Percentiles rank a stretch among this genome's conserved stretches.
phyloP scores from a whole-genome alignment of 2,329 filamentous ascomycete genomes.

The Aspergillus awamori region DNA sequence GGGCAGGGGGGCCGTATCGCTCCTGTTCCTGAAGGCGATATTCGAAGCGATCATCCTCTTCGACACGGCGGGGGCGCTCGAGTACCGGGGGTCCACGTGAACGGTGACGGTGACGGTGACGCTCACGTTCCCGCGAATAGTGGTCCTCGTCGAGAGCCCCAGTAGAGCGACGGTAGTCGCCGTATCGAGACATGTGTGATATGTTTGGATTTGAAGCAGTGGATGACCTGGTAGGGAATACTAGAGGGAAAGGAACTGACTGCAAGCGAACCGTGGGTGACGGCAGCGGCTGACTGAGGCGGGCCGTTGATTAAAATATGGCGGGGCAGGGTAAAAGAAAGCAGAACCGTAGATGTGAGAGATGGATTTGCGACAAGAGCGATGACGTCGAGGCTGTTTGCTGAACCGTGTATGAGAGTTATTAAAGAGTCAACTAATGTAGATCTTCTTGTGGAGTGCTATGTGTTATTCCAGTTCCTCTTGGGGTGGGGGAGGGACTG shows the following conservation, averaged over 20 bases:
- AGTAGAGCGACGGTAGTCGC: conserved; percentile 41
- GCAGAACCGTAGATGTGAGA: not conserved
- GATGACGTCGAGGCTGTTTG: conserved; percentile 1
- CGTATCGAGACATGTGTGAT: conserved; percentile 40
- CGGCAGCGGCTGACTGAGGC: conserved; percentile 38
- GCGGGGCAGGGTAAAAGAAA: conserved; percentile 20
- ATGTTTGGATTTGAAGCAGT: not conserved
- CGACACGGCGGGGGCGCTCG: conserved; percentile 39
- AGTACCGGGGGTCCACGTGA: conserved; percentile 39
- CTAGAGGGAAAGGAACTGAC: conserved; percentile 12
- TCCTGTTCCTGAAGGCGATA: conserved; percentile 46
- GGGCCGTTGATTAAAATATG: conserved; percentile 25
- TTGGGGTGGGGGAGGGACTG: not conserved
- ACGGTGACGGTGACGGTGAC: conserved; percentile 41
- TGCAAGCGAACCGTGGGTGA: conserved; percentile 39
- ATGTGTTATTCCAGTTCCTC: not conserved
- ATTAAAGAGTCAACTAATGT: too few species aligned
- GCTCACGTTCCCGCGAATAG: conserved; percentile 49
- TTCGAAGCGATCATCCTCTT: conserved; percentile 45
- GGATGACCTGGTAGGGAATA: conserved; percentile 17
- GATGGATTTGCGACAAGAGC: not conserved
- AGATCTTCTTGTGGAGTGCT: too few species aligned
- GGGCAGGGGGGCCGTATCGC: conserved; percentile 47
- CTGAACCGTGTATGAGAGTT: not conserved
- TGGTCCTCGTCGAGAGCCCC: conserved; percentile 44